These are phyloP conservation scores for Neohortaea acidophila DNA, from an alignment of 495 filamentous ascomycete genomes.

Conservation along the genomic window DNA sequence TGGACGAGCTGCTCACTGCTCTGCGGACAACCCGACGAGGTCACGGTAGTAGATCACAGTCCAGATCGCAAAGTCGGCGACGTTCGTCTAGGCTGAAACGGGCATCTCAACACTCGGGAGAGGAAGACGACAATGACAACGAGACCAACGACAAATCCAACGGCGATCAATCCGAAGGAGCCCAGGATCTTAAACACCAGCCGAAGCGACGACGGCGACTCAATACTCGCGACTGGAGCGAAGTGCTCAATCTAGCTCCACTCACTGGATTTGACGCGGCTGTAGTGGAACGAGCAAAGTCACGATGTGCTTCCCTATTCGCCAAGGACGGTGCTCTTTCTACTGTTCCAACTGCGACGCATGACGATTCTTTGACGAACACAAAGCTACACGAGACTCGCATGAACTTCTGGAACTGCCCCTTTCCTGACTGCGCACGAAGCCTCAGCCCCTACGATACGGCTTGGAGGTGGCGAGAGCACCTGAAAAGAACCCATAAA, in stretches of 20 bases:
- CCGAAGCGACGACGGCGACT: slow-evolving; percentile 11
- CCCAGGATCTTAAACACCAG: neutral
- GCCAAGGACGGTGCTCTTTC: slow-evolving; percentile 8
- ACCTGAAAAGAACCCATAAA: slow-evolving; percentile 11
- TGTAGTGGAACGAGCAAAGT: slow-evolving; percentile 48
- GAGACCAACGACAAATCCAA: too few relatives aligned
- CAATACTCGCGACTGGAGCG: slow-evolving; percentile 60
- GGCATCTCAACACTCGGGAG: too few relatives aligned
- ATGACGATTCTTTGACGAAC: too few relatives aligned
- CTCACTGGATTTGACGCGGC: slow-evolving; percentile 46
- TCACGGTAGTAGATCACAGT: slow-evolving; percentile 1
- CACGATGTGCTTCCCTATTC: slow-evolving; percentile 49
- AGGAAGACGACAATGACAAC: too few relatives aligned
- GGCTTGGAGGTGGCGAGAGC: slow-evolving; percentile 12
- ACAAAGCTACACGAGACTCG: neutral
- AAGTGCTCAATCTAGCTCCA: slow-evolving; percentile 58
- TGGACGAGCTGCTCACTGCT: slow-evolving; percentile 50
- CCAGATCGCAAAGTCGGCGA: neutral
- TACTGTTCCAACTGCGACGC: neutral
- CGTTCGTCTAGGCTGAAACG: neutral
- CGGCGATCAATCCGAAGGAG: neutral
- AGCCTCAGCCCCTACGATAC: neutral
- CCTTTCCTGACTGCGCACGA: slow-evolving; percentile 3
- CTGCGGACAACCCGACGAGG: slow-evolving; percentile 35
- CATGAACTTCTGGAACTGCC: slow-evolving; percentile 3